phyloP scores from a whole-genome alignment of 2,329 filamentous ascomycete genomes.

The Xylariaceae sp. region DNA sequence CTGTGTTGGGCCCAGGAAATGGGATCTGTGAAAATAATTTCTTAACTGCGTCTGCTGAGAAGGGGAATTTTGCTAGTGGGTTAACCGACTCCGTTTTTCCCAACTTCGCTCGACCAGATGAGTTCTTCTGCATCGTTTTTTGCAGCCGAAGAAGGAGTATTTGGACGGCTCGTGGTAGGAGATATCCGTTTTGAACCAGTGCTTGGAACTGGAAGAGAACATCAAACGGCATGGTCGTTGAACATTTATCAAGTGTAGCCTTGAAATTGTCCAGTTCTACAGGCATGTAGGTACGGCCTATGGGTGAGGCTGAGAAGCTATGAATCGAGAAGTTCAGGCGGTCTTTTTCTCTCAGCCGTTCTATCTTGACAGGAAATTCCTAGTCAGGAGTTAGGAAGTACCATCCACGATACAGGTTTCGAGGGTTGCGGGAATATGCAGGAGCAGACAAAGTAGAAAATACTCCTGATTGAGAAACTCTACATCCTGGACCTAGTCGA shows the following conservation, averaged over 20 bases:
- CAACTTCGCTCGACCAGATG: neutral
- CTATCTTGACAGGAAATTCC: conserved; percentile 40
- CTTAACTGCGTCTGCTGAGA: conserved; percentile 55
- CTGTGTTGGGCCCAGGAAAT: conserved; percentile 58
- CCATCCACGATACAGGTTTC: too few relatives aligned
- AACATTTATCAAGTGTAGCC: conserved; percentile 36
- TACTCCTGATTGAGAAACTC: too few relatives aligned
- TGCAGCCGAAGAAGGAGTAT: conserved; percentile 53
- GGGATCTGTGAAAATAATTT: conserved; percentile 57
- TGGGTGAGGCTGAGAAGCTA: conserved; percentile 26
- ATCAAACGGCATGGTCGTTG: conserved; percentile 53
- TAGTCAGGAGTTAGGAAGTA: too few relatives aligned
- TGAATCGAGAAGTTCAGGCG: conserved; percentile 35
- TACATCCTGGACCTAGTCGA: too few relatives aligned
- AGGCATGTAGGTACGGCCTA: conserved; percentile 26
- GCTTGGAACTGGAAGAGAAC: conserved; percentile 68
- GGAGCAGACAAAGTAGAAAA: too few relatives aligned
- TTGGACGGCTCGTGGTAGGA: conserved; percentile 60
- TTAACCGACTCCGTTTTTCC: conserved; percentile 25
- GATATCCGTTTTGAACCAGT: conserved; percentile 66
- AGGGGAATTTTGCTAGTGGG: conserved; percentile 39
- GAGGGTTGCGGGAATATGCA: too few relatives aligned
- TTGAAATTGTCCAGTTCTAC: conserved; percentile 43
- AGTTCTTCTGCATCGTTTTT: conserved; percentile 29
- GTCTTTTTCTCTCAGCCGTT: conserved; percentile 36